Conservation (phyloP, 1,284 basidiomycete genomes). For the Cerioporus squamosus region DNA sequence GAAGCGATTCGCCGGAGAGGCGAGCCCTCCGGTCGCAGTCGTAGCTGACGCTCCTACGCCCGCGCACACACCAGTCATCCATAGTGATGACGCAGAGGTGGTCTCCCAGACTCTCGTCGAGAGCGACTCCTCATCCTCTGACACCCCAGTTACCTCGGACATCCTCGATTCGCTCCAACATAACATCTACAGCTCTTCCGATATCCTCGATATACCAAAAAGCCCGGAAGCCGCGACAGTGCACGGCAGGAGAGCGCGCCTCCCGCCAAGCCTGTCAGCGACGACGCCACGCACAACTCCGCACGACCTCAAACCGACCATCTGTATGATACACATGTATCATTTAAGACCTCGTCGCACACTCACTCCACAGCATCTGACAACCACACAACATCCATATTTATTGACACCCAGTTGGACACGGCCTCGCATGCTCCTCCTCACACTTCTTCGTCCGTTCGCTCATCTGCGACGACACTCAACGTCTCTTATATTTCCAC, state of each 20-base stretch:
- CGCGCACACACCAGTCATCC: constrained; percentile 4
- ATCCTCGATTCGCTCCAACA: not conserved
- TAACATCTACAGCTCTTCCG: not conserved
- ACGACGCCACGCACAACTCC: constrained; percentile 5
- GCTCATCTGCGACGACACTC: constrained; percentile 8
- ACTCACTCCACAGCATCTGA: constrained; percentile 17
- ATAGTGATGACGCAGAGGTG: too few species aligned
- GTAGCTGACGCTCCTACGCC: constrained; percentile 26
- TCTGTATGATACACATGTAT: constrained; percentile 20
- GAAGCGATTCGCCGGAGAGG: constrained; percentile 37
- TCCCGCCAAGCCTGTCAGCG: constrained; percentile 1
- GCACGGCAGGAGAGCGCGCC: not conserved
- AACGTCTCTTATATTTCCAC: constrained; percentile 16
- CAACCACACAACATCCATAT: constrained; percentile 18
- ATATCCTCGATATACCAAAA: not conserved
- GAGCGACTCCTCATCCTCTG: too few species aligned
- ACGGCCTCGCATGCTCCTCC: constrained; percentile 13
- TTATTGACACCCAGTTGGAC: constrained; percentile 13
- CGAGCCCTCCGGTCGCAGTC: constrained; percentile 29
- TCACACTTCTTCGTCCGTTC: constrained; percentile 6
- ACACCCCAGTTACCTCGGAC: constrained; percentile 3
- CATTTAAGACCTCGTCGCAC: constrained; percentile 14
- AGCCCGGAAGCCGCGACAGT: not conserved
- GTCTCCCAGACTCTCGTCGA: too few species aligned
- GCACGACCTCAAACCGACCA: constrained; percentile 18